These are phyloP conservation scores for Carex arenaria DNA, from an alignment of 202 grass and related monocot genomes.

Conservation along the genomic window DNA sequence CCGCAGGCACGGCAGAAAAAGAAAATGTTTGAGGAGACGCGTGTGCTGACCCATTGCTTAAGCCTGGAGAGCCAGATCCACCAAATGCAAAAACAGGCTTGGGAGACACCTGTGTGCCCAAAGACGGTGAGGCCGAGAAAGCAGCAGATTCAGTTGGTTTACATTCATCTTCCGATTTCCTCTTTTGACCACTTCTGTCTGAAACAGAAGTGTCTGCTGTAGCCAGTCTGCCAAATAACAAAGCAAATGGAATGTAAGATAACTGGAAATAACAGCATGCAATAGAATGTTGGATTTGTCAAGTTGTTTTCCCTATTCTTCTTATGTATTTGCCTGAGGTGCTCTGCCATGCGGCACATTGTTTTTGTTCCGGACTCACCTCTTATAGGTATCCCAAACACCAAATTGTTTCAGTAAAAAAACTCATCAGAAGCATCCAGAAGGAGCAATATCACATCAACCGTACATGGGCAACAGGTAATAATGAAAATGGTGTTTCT, in stretches of 20 bases:
- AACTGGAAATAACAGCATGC: conserved; percentile 3
- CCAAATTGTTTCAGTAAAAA: neutral
- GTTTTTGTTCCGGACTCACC: neutral
- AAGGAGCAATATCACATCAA: neutral
- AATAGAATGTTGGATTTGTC: neutral
- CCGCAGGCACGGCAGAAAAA: conserved; percentile 23
- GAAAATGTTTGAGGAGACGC: conserved; percentile 30
- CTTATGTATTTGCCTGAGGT: neutral
- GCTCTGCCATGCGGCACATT: neutral
- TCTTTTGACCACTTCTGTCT: conserved; percentile 25
- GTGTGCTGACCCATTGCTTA: conserved; percentile 58
- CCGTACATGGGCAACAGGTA: neutral
- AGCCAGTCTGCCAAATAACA: neutral
- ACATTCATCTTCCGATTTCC: conserved; percentile 24
- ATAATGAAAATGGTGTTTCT: neutral
- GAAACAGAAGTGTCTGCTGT: conserved; percentile 13
- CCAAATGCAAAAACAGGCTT: conserved; percentile 41
- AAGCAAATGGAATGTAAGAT: conserved; percentile 5
- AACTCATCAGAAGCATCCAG: neutral
- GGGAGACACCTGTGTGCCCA: neutral
- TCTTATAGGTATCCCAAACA: neutral
- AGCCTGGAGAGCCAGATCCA: conserved; percentile 31
- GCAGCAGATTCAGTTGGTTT: conserved; percentile 46
- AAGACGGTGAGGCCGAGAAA: conserved; percentile 20
- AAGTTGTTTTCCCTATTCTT: neutral